A percentile compares a stretch with the other conserved stretches of the same genome.
Evolutionary conservation across 371 early-diverging fungal species (phyloP).

Genomic region (Mortierella sp.): DNA sequence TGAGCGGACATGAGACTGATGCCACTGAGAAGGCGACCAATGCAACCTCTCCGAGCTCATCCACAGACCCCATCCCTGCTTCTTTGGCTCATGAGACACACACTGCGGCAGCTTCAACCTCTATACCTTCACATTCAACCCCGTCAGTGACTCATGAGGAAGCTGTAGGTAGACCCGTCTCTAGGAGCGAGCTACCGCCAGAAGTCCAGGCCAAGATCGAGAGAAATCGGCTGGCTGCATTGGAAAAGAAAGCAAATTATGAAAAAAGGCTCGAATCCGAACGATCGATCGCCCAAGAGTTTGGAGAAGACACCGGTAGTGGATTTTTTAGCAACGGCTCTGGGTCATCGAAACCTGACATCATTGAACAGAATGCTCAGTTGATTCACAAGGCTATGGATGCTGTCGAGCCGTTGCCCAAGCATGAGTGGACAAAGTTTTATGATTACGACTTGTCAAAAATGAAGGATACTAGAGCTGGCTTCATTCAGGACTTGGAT

Average conservation of each 20-base stretch:
- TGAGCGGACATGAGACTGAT: neutral
- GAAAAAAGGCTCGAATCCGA: slow-evolving; percentile 28
- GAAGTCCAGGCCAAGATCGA: slow-evolving; percentile 48
- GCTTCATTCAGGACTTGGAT: slow-evolving; percentile 79
- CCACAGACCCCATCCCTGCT: neutral
- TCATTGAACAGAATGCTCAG: slow-evolving; percentile 31
- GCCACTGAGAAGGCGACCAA: neutral
- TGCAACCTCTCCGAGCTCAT: neutral
- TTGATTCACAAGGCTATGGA: slow-evolving; percentile 39
- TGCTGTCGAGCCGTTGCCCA: slow-evolving; percentile 45
- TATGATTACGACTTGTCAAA: slow-evolving; percentile 87
- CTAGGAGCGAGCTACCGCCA: slow-evolving; percentile 31
- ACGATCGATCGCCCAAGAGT: slow-evolving; percentile 23
- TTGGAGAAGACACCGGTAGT: slow-evolving; percentile 16
- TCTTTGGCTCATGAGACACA: slow-evolving; percentile 1
- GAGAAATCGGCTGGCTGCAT: slow-evolving; percentile 40
- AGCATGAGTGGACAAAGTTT: slow-evolving; percentile 53
- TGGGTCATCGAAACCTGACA: no score
- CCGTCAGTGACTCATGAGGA: slow-evolving; percentile 33
- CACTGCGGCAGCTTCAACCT: no score
- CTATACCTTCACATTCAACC: neutral
- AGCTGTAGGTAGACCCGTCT: slow-evolving; percentile 33
- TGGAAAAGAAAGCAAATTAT: slow-evolving; percentile 31
- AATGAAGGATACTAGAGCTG: slow-evolving; percentile 87
- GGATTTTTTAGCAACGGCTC: neutral